These are phyloP conservation scores for Lecanicillium sp. DNA, from an alignment of 2,329 filamentous ascomycete species.

Conservation along the genomic window DNA sequence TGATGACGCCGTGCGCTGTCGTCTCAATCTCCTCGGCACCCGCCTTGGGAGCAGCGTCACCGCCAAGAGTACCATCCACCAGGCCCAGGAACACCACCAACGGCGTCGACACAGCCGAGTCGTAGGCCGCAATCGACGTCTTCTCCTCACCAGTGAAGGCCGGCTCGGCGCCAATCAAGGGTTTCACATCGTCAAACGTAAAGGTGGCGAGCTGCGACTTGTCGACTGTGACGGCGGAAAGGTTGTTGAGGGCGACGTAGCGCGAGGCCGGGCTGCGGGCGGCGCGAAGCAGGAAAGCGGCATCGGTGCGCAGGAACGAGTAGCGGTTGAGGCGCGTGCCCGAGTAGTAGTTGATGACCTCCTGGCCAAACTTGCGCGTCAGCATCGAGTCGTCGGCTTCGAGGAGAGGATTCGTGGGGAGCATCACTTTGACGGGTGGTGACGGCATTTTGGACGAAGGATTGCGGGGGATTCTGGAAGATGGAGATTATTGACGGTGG, in stretches of 20 bases:
- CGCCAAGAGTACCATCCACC: slow-evolving; percentile 52
- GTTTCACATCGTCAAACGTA: slow-evolving; percentile 60
- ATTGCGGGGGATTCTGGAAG: background rate
- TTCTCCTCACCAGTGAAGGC: slow-evolving; percentile 65
- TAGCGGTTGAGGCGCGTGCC: slow-evolving; percentile 73
- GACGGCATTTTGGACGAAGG: slow-evolving; percentile 4
- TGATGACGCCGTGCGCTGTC: slow-evolving; percentile 58
- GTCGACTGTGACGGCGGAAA: slow-evolving; percentile 62
- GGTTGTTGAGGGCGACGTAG: slow-evolving; percentile 74
- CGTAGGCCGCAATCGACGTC: slow-evolving; percentile 64
- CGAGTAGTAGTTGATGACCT: slow-evolving; percentile 79
- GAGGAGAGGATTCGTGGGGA: slow-evolving; percentile 40
- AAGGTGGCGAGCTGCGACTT: slow-evolving; percentile 61
- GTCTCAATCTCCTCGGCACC: slow-evolving; percentile 25
- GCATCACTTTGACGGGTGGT: slow-evolving; percentile 28
- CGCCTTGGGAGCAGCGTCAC: slow-evolving; percentile 34
- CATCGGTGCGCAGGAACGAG: slow-evolving; percentile 68
- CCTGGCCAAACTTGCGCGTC: slow-evolving; percentile 69
- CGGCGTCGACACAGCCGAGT: slow-evolving; percentile 62
- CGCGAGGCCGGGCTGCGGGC: slow-evolving; percentile 58
- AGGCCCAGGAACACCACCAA: slow-evolving; percentile 81
- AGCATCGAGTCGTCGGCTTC: slow-evolving; percentile 58
- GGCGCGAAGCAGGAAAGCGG: slow-evolving; percentile 62
- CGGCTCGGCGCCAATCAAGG: slow-evolving; percentile 64
- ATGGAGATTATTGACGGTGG: background rate